Evolutionary conservation across 495 filamentous ascomycete genomes (phyloP).

Genomic region (Pyrenula aspistea): DNA sequence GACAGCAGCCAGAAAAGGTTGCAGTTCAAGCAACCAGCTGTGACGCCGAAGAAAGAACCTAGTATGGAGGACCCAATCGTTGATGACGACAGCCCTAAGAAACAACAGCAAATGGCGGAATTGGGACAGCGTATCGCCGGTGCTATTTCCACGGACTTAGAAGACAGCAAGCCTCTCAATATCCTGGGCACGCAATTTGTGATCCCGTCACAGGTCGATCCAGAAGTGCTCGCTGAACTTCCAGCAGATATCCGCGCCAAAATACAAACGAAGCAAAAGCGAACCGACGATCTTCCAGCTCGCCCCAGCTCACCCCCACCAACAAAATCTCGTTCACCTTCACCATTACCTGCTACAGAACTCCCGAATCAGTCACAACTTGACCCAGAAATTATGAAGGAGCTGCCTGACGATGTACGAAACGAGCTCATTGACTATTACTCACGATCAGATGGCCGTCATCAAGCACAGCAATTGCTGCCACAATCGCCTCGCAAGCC

Average conservation of each 20-base stretch:
- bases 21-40: slow-evolving; percentile 33
- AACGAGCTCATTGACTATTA: slow-evolving; percentile 69
- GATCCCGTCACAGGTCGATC: slow-evolving; percentile 69
- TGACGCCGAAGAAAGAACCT: background rate
- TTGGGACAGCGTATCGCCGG: slow-evolving; percentile 36
- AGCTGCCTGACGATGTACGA: slow-evolving; percentile 72
- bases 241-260: slow-evolving; percentile 67
- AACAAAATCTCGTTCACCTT: slow-evolving; percentile 13
- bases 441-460: slow-evolving; percentile 20
- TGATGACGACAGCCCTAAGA: slow-evolving; percentile 55
- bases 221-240: slow-evolving; percentile 60
- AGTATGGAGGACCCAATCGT: slow-evolving; percentile 31
- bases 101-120: slow-evolving; percentile 27
- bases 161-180: slow-evolving; percentile 57
- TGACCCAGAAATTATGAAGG: slow-evolving; percentile 62
- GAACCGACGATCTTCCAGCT: slow-evolving; percentile 7
- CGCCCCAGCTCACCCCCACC: slow-evolving; percentile 21
- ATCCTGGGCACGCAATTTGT: slow-evolving; percentile 78
- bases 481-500: slow-evolving; percentile 21
- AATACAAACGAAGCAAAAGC: slow-evolving; percentile 42
- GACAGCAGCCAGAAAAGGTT: slow-evolving; percentile 55
- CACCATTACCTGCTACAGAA: slow-evolving; percentile 9
- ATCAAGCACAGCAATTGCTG: slow-evolving; percentile 43
- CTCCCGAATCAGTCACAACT: slow-evolving; percentile 45
- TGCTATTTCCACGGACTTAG: slow-evolving; percentile 36